A percentile compares a stretch with the other conserved stretches of the same genome.
phyloP scores from a whole-genome alignment of 257 asterid genomes.

The Mentha longifolia region DNA sequence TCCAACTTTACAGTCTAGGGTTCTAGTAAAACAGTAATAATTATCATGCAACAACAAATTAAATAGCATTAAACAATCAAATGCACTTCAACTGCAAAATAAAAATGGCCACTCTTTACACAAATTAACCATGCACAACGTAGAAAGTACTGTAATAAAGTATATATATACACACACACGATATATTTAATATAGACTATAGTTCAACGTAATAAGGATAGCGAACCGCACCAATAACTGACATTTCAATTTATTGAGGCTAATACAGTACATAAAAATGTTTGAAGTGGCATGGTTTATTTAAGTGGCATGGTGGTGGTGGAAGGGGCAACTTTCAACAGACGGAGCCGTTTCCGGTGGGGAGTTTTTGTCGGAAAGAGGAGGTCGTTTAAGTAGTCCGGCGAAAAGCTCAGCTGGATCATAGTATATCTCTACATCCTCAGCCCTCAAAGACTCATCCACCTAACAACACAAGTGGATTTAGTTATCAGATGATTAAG shows the following conservation, averaged over 20 bases:
- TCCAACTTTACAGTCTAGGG: no score
- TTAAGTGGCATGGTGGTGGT: slow-evolving; percentile 28
- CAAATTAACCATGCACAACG: no score
- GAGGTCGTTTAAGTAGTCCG: slow-evolving; percentile 55
- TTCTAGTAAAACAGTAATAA: no score
- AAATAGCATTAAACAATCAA: no score
- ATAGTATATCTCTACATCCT: slow-evolving; percentile 80
- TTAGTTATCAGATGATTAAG: background rate
- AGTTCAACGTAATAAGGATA: background rate
- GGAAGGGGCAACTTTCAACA: slow-evolving; percentile 52
- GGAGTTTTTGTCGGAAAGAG: slow-evolving; percentile 17
- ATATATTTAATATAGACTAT: no score
- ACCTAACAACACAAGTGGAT: slow-evolving; percentile 36
- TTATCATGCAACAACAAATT: no score
- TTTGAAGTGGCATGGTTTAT: background rate
- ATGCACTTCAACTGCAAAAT: no score
- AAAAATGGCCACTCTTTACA: no score
- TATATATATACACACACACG: no score
- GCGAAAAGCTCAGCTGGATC: slow-evolving; percentile 80
- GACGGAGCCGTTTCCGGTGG: slow-evolving; percentile 11
- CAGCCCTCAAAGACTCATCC: slow-evolving; percentile 78
- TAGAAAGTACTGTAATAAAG: no score
- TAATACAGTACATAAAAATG: background rate
- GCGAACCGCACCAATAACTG: no score
- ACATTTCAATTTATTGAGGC: background rate